These are phyloP conservation scores for Torulaspora gathmanii DNA, from an alignment of 805 yeast genomes.

Conservation along the genomic window DNA sequence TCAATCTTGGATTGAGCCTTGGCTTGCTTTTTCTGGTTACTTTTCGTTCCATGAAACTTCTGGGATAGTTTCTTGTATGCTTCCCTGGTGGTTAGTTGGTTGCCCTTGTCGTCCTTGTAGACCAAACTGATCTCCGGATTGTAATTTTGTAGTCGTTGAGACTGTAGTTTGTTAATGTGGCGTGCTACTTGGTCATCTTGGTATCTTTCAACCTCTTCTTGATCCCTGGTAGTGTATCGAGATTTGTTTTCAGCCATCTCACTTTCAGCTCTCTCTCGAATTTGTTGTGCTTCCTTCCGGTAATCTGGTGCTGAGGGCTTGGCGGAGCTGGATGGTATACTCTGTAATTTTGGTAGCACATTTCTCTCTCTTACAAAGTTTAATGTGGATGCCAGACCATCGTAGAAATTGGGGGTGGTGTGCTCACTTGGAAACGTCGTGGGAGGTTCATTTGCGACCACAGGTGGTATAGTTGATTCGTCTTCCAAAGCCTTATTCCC, in stretches of 20 bases:
- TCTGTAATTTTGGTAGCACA: conserved; percentile 10
- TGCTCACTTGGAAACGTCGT: neutral
- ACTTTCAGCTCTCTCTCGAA: conserved; percentile 1
- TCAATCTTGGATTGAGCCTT: conserved; percentile 24
- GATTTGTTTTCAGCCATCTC: neutral
- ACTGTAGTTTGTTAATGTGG: conserved; percentile 27
- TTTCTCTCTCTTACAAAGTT: conserved; percentile 21
- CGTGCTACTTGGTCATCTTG: conserved; percentile 31
- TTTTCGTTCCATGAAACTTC: conserved; percentile 62
- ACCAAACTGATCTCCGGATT: conserved; percentile 44
- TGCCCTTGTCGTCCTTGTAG: conserved; percentile 63
- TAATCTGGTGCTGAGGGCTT: neutral
- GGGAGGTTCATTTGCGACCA: neutral
- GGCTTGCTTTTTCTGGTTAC: conserved; percentile 25
- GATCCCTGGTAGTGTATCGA: conserved; percentile 3
- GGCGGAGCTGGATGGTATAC: neutral
- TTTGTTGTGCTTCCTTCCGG: conserved; percentile 1
- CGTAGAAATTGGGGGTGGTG: conserved; percentile 20
- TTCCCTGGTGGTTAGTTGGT: conserved; percentile 53
- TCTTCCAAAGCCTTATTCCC: neutral
- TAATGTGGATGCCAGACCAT: conserved; percentile 32
- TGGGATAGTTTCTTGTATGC: conserved; percentile 77
- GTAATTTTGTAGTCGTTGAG: conserved; percentile 36
- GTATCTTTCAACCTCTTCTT: conserved; percentile 6
- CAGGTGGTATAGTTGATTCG: neutral